phyloP scores from a whole-genome alignment of 129 eudicot species.

The Chrysanthemum lavandulifolium region DNA sequence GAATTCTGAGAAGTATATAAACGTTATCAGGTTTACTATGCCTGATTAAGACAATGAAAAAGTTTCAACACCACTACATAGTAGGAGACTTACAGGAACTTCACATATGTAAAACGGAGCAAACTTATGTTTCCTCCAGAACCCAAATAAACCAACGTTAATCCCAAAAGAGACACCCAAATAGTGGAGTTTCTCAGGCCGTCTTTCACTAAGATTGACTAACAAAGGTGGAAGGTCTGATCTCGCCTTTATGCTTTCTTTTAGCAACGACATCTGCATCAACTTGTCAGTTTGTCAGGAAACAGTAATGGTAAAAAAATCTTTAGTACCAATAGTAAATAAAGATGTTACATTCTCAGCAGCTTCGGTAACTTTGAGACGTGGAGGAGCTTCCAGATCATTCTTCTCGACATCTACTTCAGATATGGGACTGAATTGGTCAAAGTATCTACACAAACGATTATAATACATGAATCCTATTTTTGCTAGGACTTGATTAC shows the following conservation, averaged over 20 bases:
- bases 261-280: too few species aligned
- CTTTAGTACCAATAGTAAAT: too few species aligned
- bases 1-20: conserved; percentile 39
- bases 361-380: conserved; percentile 38
- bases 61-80: too few species aligned
- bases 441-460: too few species aligned
- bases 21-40: conserved; percentile 6
- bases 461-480: too few species aligned
- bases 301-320: too few species aligned
- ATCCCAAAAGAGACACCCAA: conserved; percentile 84
- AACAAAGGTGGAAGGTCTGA: conserved; percentile 75
- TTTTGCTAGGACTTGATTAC: too few species aligned
- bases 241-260: conserved; percentile 70
- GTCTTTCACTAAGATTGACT: conserved; percentile 65
- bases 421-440: not conserved
- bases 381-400: conserved; percentile 11
- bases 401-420: conserved; percentile 23
- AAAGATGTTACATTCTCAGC: too few species aligned
- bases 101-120: conserved; percentile 49
- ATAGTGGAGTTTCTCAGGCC: conserved; percentile 77
- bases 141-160: conserved; percentile 63
- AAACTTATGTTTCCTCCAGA: conserved; percentile 82
- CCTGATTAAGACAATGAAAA: too few species aligned
- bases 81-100: not conserved
- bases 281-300: too few species aligned